Base-by-base conservation (phyloP, 768 basidiomycete genomes). In the Rhodotorula paludigena region DNA sequence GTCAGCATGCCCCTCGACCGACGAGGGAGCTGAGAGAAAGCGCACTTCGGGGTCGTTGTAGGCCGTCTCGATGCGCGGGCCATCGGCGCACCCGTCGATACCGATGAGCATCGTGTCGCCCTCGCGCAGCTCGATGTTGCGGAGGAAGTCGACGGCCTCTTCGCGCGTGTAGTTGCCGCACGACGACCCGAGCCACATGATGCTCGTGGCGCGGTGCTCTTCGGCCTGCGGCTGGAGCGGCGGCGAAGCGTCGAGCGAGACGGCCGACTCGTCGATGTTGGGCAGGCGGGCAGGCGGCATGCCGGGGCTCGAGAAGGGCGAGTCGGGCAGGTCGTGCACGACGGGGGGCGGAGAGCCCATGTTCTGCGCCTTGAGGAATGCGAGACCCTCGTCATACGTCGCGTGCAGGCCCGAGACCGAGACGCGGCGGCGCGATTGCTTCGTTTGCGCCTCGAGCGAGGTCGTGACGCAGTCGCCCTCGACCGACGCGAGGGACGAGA, bases 111-210 rank as follows among this genome's bases (percentile, higher is more conserved):
- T 81, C 0, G 90, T 94, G 77, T 96, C 93, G 4, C 79, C 77
- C 84, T 75, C 66, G 14, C 39, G 33, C 51, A 74, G 63, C 28
- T 61, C 5, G 85, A 85, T 12, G 16, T 48, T 58, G 38, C 82
- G 82, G 57, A 99, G 83, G 79, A 99, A 97, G 0, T 82, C 78
- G 0, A 82, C 83, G 15, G 87, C 89, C 32, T 83, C 87, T 9
- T 81, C 80, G 20, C 91, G 84, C 10, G 81, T 74, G 77, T 98
- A 97, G 80, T 97, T 98, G 12, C 93, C 96, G 12, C 98, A 77
- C 1, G 90, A 90, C 0, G 89, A 92, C 0, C 94, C 96, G 25
- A 98, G 81, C 81, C 96, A 97, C 68, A 98, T 81, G 60, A 97
- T 80, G 75, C 64, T 59, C 35, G 65, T 72, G 57, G 69, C 47